Conservation (phyloP, 2,329 filamentous ascomycete genomes). For the Polytolypa hystricis region DNA sequence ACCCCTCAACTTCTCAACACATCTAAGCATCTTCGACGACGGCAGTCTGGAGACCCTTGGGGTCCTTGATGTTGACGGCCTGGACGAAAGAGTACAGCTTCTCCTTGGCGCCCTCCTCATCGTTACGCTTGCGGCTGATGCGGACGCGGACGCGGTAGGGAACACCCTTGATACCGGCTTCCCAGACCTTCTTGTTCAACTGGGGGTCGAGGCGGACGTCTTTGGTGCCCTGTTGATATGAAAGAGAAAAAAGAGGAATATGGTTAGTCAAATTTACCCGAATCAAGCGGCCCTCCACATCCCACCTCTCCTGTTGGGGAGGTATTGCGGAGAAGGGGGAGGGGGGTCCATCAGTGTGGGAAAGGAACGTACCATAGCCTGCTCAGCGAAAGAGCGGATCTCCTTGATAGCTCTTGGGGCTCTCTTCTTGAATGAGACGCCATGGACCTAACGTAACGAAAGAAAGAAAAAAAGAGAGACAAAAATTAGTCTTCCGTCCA, state of each 20-base stretch:
- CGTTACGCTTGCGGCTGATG: constrained; percentile 99
- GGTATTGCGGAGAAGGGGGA: constrained; percentile 1
- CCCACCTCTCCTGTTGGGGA: too few relatives aligned
- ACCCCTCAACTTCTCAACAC: constrained; percentile 3
- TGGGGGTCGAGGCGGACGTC: constrained; percentile 97
- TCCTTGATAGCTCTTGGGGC: constrained; percentile 98
- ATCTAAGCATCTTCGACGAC: constrained; percentile 60
- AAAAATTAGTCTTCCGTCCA: constrained; percentile 58
- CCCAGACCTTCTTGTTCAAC: constrained; percentile 99
- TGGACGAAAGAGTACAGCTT: constrained; percentile 99
- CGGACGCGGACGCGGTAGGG: constrained; percentile 94
- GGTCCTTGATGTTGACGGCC: constrained; percentile 98
- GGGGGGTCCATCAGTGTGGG: constrained; percentile 6
- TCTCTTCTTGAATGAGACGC: constrained; percentile 98
- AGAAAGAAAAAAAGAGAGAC: constrained; percentile 25
- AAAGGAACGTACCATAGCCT: constrained; percentile 77
- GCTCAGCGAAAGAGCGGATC: constrained; percentile 86
- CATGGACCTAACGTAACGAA: constrained; percentile 84
- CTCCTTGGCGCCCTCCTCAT: constrained; percentile 99
- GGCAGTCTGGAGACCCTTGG: constrained; percentile 91
- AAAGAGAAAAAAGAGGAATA: background rate
- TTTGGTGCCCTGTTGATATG: constrained; percentile 61
- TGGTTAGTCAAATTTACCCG: constrained; percentile 2
- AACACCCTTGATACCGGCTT: constrained; percentile 96
- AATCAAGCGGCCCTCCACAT: too few relatives aligned